Evolutionary conservation across 2,329 filamentous ascomycete species (phyloP).

Genomic region (Helotiales sp.): DNA sequence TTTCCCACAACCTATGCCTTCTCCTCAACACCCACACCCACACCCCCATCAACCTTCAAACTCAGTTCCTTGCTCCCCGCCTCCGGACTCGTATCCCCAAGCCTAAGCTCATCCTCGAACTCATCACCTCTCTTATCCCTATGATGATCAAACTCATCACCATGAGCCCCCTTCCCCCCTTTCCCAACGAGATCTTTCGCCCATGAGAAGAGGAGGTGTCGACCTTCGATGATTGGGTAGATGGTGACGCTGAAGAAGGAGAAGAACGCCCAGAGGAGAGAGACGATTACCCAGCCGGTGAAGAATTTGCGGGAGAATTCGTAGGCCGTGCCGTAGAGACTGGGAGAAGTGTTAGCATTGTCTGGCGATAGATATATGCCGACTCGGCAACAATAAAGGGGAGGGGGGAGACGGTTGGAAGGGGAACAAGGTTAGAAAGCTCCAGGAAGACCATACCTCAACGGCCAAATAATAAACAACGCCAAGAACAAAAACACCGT

Average conservation of each 20-base stretch:
- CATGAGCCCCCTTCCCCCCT: not conserved
- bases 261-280: conserved; percentile 18
- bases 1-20: not conserved
- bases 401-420: too few relatives aligned
- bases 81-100: not conserved
- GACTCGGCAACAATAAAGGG: not conserved
- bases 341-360: not conserved
- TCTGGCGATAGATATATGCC: not conserved
- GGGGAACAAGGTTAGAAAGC: not conserved
- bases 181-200: conserved; percentile 12
- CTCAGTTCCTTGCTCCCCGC: not conserved
- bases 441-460: conserved; percentile 12
- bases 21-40: not conserved
- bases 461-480: conserved; percentile 22
- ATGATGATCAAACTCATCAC: conserved; percentile 23
- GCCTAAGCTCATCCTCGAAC: too few relatives aligned
- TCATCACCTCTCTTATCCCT: not conserved
- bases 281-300: conserved; percentile 20
- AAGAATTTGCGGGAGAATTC: conserved; percentile 18
- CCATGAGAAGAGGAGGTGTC: conserved; percentile 16
- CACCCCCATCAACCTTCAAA: not conserved
- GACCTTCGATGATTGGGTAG: conserved; percentile 15
- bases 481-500: conserved; percentile 20
- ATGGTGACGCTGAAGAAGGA: conserved; percentile 19
- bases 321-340: conserved; percentile 16